Evolutionary conservation across 441 rosid genomes (phyloP).

Genomic region (Hypseocharis bilobata): DNA sequence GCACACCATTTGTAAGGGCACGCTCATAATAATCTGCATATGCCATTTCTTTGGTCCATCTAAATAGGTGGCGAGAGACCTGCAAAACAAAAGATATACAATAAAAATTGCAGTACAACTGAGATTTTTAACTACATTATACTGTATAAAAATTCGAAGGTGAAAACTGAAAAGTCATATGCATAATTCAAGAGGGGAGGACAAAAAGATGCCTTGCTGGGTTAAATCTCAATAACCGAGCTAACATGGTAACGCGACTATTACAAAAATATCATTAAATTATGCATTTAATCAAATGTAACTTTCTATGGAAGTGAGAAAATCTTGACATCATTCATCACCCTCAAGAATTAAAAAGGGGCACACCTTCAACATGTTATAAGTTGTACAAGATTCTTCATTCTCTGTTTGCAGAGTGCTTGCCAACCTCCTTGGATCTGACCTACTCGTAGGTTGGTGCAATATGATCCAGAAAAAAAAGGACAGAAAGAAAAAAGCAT

Average conservation of each 20-base stretch:
- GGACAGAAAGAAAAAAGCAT: background rate
- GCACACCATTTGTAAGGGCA: conserved; percentile 78
- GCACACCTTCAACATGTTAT: conserved; percentile 81
- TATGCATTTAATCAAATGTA: background rate
- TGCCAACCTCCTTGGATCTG: conserved; percentile 72
- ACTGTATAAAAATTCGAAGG: background rate
- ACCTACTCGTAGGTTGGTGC: conserved; percentile 35
- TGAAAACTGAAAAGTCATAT: too few species aligned
- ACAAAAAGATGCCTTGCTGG: too few species aligned
- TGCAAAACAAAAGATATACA: conserved; percentile 19
- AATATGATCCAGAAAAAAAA: conserved; percentile 9
- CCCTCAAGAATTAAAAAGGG: background rate
- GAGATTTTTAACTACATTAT: background rate
- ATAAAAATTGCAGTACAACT: background rate
- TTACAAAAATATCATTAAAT: too few species aligned
- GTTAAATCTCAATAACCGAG: too few species aligned
- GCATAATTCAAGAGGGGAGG: too few species aligned
- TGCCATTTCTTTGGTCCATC: conserved; percentile 78
- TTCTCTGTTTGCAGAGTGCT: conserved; percentile 46
- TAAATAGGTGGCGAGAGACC: conserved; percentile 82
- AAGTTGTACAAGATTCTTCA: conserved; percentile 89
- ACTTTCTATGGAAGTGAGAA: background rate
- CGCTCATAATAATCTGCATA: conserved; percentile 94
- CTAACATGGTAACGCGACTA: too few species aligned
- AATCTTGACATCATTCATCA: background rate